A percentile compares a stretch with the other conserved stretches of the same genome.
phyloP scores from a whole-genome alignment of 805 yeast species.

The Saccharomycopsis selenospora region DNA sequence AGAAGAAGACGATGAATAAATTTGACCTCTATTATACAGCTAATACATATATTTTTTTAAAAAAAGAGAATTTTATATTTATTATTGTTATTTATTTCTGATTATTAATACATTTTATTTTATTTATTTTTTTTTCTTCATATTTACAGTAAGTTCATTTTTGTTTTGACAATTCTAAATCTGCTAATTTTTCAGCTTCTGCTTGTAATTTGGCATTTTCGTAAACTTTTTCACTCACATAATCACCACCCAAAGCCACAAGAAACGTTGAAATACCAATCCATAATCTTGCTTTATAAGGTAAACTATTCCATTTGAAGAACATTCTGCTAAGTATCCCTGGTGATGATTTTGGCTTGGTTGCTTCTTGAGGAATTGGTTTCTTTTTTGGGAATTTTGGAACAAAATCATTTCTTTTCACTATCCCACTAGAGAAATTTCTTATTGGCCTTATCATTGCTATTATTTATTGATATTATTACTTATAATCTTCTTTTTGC shows the following conservation, averaged over 20 bases:
- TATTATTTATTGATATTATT: too few relatives aligned
- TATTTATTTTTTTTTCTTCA: too few relatives aligned
- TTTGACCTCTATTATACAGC: too few relatives aligned
- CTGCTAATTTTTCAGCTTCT: conserved; percentile 22
- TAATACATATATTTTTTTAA: too few relatives aligned
- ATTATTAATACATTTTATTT: too few relatives aligned
- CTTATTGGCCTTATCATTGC: too few relatives aligned
- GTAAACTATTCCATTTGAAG: conserved; percentile 23
- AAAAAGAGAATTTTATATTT: too few relatives aligned
- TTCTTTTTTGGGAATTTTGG: neutral
- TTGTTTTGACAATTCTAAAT: conserved; percentile 14
- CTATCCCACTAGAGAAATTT: too few relatives aligned
- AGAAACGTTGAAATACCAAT: conserved; percentile 27
- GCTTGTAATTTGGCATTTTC: conserved; percentile 16
- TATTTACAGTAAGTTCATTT: too few relatives aligned
- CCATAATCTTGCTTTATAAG: conserved; percentile 25
- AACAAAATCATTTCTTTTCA: too few relatives aligned
- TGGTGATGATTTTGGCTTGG: neutral
- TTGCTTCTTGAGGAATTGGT: neutral
- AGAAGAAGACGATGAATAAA: conserved; percentile 30
- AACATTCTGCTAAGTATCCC: conserved; percentile 13
- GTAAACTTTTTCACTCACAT: conserved; percentile 19
- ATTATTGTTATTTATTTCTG: too few relatives aligned
- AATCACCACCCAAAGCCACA: conserved; percentile 26
- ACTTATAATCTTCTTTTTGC: too few relatives aligned